Conservation (phyloP, 257 asterid genomes). For the Linaria vulgaris region DNA sequence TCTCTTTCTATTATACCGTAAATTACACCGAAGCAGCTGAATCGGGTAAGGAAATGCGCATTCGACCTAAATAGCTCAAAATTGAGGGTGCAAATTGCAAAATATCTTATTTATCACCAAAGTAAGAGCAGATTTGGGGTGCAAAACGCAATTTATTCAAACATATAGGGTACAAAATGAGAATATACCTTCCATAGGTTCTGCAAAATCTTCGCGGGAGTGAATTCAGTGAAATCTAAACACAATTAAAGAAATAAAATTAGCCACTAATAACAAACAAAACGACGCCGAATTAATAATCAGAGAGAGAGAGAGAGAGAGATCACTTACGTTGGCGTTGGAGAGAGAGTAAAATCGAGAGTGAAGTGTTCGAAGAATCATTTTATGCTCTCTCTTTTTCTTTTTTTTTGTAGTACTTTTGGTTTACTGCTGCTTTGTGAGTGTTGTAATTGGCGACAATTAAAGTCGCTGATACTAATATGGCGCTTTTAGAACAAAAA, state of each 20-base stretch:
- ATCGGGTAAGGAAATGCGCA: too few species aligned
- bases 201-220: slow-evolving; percentile 20
- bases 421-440: not conserved
- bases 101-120: too few species aligned
- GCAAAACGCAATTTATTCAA: not conserved
- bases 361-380: slow-evolving; percentile 34
- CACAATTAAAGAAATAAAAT: not conserved
- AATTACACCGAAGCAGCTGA: too few species aligned
- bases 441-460: too few species aligned
- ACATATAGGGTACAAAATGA: not conserved
- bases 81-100: too few species aligned
- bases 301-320: slow-evolving; percentile 15
- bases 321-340: slow-evolving; percentile 25
- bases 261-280: too few species aligned
- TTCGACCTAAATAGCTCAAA: too few species aligned
- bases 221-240: slow-evolving; percentile 22
- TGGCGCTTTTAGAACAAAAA: too few species aligned
- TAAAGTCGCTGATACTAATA: too few species aligned
- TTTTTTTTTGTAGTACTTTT: slow-evolving; percentile 2
- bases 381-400: too few species aligned
- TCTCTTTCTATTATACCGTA: too few species aligned
- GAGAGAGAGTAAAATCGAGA: slow-evolving; percentile 37
- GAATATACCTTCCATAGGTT: slow-evolving; percentile 42
- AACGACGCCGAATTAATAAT: not conserved
- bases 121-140: too few species aligned